Evolutionary conservation across 2,329 filamentous ascomycete genomes (phyloP).

Genomic region (Scedosporium aurantiacum): DNA sequence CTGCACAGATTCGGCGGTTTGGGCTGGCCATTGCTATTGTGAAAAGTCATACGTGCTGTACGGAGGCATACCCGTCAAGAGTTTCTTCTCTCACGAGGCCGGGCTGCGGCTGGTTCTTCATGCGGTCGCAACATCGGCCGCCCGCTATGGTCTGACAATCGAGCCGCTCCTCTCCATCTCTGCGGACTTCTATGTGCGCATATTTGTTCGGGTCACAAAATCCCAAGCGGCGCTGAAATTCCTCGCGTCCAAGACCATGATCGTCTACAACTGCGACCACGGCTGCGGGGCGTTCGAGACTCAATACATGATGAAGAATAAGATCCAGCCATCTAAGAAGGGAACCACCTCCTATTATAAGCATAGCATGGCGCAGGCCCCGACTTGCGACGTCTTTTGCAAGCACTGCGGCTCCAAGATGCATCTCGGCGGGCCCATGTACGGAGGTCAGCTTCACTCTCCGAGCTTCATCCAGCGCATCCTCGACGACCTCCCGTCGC

Average conservation of each 20-base stretch:
- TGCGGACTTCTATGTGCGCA: constrained; percentile 87
- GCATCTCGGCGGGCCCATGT: constrained; percentile 91
- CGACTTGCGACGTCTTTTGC: constrained; percentile 55
- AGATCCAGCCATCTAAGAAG: constrained; percentile 49
- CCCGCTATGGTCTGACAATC: constrained; percentile 75
- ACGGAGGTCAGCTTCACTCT: constrained; percentile 79
- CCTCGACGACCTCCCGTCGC: constrained; percentile 57
- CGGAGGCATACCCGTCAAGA: constrained; percentile 79
- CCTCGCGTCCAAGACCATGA: constrained; percentile 80
- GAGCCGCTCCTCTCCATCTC: constrained; percentile 87
- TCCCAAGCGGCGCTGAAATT: constrained; percentile 85
- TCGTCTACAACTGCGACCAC: constrained; percentile 80
- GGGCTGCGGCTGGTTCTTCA: constrained; percentile 80
- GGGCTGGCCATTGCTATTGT: constrained; percentile 84
- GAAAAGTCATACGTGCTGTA: constrained; percentile 95
- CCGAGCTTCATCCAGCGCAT: constrained; percentile 71
- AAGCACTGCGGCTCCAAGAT: constrained; percentile 77
- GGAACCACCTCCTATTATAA: constrained; percentile 65
- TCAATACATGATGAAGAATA: constrained; percentile 65
- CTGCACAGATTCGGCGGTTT: constrained; percentile 91
- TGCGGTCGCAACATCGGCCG: constrained; percentile 67
- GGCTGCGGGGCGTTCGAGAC: constrained; percentile 90
- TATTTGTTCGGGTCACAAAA: constrained; percentile 74
- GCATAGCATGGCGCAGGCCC: constrained; percentile 61
- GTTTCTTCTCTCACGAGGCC: constrained; percentile 75